A percentile compares a stretch with the other conserved stretches of the same genome.
These are phyloP conservation scores for Rhodotorula sp. DNA, from an alignment of 1,284 basidiomycete genomes.

Conservation along the genomic window DNA sequence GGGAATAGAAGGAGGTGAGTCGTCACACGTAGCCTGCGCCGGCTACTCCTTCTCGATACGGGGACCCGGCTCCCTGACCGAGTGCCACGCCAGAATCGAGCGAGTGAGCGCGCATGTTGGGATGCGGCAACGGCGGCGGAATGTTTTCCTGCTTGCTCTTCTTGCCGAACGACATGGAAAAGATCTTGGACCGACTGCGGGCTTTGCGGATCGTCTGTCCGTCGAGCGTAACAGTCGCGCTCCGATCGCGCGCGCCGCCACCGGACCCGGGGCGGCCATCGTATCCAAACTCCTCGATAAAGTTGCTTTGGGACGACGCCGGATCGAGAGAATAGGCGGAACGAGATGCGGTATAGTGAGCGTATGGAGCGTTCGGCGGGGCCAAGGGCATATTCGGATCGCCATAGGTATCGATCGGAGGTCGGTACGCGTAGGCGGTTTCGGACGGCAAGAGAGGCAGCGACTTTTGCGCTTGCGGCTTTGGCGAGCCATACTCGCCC, in stretches of 20 bases:
- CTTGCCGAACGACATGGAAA: constrained; percentile 12
- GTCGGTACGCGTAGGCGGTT: not conserved
- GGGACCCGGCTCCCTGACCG: not conserved
- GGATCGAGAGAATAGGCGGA: constrained; percentile 29
- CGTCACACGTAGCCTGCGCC: not conserved
- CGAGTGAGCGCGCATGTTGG: not conserved
- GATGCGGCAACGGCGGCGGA: not conserved
- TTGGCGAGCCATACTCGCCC: not conserved
- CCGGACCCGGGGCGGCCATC: not conserved
- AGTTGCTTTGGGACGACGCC: not conserved
- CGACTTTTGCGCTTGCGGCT: constrained; percentile 23
- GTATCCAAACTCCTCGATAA: constrained; percentile 4
- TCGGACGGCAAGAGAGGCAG: constrained; percentile 28
- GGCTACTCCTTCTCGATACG: not conserved
- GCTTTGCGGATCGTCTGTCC: not conserved
- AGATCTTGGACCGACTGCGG: constrained; percentile 12
- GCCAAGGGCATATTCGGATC: not conserved
- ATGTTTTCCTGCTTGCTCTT: not conserved
- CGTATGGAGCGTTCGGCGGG: constrained; percentile 1
- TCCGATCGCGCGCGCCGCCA: not conserved
- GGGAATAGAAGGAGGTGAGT: too few species aligned
- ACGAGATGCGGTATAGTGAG: constrained; percentile 9
- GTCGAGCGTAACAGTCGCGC: not conserved
- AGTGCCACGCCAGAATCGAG: not conserved
- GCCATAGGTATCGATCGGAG: not conserved